Base-by-base conservation (phyloP, 495 filamentous ascomycete genomes). In the Tuber melanosporum region DNA sequence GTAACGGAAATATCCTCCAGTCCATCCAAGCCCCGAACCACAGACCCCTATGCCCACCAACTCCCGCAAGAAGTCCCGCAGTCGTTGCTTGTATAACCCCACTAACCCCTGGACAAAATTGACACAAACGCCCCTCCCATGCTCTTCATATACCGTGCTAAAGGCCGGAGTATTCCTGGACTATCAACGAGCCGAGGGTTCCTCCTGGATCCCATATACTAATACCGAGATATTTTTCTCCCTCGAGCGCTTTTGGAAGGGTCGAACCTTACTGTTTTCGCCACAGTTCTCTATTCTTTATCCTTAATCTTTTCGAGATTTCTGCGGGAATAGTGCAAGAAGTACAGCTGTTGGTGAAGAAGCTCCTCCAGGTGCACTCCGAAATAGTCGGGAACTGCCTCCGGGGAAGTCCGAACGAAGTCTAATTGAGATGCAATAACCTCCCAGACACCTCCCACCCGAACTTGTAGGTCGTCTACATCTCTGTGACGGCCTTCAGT, bases 341-440 rank as follows among this genome's bases (percentile, higher is more conserved):
- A 86, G 57, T 73, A 76, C 26, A 73, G 70, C 4, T 86, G 83
- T 32, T 84, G 75, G 20, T 81, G 73, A 20, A 84, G 82, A 32
- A 32, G 32, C 26, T 82, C 78, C 43, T 71, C 77, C 43, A 86
- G 82, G 42, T 84, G 80, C 49, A 57, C 69, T 74, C 83, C 83
- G 70, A 85, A 83, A 17, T 84, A 82, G 19, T 85, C 80, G 42
- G 85, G 83, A 47, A 88, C 83, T 12, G 74, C 77, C 20, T 84
- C 20, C 36, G 83, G 77, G 26, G 86, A 78, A 15, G 80, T 79
- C 26, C 77, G 76, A 43, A 86, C 66, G 72, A 86, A 84, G 19
- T 83, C 70, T 17, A 87, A 74, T 74, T 87, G 84, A 46, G 74
- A 69, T 36, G 73, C 83, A 44, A 80, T 81, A 66, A 77, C 77